A percentile compares a stretch with the other conserved stretches of the same genome.
Conservation (phyloP, 2,329 filamentous ascomycete species). For the Penicillium vulpinum region DNA sequence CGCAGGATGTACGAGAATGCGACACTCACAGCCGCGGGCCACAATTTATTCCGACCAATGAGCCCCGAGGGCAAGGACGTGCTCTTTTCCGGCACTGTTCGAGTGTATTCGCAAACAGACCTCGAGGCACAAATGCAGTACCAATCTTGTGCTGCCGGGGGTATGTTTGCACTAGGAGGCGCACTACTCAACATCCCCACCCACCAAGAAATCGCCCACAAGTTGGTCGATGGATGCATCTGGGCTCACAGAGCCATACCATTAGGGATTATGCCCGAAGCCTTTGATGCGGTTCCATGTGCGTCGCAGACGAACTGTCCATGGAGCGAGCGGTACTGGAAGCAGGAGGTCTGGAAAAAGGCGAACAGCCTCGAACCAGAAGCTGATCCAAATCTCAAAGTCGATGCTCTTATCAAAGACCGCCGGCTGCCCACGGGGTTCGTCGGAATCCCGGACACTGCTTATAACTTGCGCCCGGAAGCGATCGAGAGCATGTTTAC, state of each 20-base stretch:
- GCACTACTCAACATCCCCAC: constrained; percentile 52
- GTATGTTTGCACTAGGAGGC: constrained; percentile 56
- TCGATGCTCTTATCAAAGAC: constrained; percentile 14
- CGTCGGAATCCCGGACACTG: constrained; percentile 13
- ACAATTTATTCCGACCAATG: constrained; percentile 54
- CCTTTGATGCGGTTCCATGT: constrained; percentile 48
- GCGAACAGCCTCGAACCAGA: constrained; percentile 4
- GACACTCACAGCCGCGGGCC: constrained; percentile 44
- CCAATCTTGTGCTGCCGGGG: constrained; percentile 56
- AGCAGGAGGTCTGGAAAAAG: constrained; percentile 27
- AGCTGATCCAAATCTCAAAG: constrained; percentile 3
- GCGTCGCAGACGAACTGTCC: constrained; percentile 39
- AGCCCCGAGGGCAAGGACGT: constrained; percentile 48
- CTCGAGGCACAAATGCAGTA: constrained; percentile 50
- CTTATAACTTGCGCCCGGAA: constrained; percentile 62
- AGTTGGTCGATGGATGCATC: constrained; percentile 56
- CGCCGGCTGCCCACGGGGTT: constrained; percentile 21
- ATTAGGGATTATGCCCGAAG: constrained; percentile 57
- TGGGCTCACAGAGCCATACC: constrained; percentile 55
- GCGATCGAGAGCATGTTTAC: constrained; percentile 87
- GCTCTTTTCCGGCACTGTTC: constrained; percentile 48
- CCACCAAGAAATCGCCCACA: constrained; percentile 52
- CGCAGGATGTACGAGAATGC: constrained; percentile 58
- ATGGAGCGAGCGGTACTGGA: constrained; percentile 40
- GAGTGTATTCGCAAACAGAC: constrained; percentile 23